Base-by-base conservation (phyloP, 345 rosid genomes). In the Corchorus olitorius region DNA sequence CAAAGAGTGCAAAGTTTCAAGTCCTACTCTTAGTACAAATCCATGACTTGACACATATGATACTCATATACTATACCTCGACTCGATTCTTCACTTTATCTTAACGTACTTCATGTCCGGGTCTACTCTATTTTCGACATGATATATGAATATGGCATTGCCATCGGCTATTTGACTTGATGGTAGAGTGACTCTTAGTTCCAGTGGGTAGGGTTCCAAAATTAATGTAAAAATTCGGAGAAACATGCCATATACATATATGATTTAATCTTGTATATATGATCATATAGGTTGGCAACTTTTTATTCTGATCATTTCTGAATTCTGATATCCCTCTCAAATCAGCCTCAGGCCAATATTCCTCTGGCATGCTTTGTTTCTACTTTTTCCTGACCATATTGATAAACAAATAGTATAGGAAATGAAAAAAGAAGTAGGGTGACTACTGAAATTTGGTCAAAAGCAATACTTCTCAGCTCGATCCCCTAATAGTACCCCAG, bases 401-500 rank as follows among this genome's bases (percentile, higher is more conserved):
- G 27, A 54, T 66, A 59, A 69, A 80, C 65, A 65, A 80, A 46
- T 34, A 49, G 70, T 48, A 16, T 22, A 7, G 33, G 9, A 63
- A 35, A 45, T 50, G 68, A 35, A 59, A 73, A 73, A 34, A 46
- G 52, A 82, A 50, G 54, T 43, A 56, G 61, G 15, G 6, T 15
- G 69, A 16, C 34, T 53, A n/a, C 48, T 70, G 41, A 53, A 55
- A 39, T 67, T 22, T 80, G 84, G 87, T 86, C 87, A 86, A 84
- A 82, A 74, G 83, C 64, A 33, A 27, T 27, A 27, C 27, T 19
- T 53, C 1, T 8, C 15, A 6, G 39, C 55, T 53, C 48, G 15
- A 1, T 1, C 39, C 17, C 52, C 61, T 72, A 49, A 54, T 59
- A 71, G 41, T 66, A 78, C 80, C 84, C 80, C 70, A 81, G 81